These are phyloP conservation scores for Ilex paraguariensis DNA, from an alignment of 305 asterid species.

Conservation along the genomic window DNA sequence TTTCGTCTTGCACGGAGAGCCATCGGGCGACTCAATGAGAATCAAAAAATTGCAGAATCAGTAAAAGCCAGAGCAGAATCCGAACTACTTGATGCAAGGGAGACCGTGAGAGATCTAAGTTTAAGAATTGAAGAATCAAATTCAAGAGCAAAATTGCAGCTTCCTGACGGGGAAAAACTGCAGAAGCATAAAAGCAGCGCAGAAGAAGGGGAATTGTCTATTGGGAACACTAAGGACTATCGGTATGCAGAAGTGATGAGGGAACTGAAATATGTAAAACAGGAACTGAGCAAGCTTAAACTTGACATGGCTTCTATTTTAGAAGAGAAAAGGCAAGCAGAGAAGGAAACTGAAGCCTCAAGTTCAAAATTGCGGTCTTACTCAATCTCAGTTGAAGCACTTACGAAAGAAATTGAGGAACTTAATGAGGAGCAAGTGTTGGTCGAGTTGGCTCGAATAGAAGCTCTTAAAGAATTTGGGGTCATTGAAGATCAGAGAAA, in stretches of 20 bases:
- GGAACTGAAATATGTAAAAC: slow-evolving; percentile 54
- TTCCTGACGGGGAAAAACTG: slow-evolving; percentile 19
- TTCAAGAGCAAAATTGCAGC: slow-evolving; percentile 12
- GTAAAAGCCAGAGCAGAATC: slow-evolving; percentile 16
- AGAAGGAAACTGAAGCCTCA: neutral
- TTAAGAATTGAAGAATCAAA: slow-evolving; percentile 3
- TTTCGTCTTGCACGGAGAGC: slow-evolving; percentile 46
- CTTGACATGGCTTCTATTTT: slow-evolving; percentile 31
- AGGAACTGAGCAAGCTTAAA: slow-evolving; percentile 61
- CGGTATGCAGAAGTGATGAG: slow-evolving; percentile 38
- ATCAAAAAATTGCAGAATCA: slow-evolving; percentile 29
- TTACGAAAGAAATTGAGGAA: neutral
- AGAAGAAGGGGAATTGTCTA: slow-evolving; percentile 18
- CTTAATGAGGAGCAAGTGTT: slow-evolving; percentile 1
- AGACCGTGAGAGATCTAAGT: slow-evolving; percentile 1
- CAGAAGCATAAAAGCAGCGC: slow-evolving; percentile 29
- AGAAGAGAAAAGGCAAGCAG: neutral
- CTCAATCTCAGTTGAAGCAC: neutral
- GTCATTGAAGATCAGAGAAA: slow-evolving; percentile 47
- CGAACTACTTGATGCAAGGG: neutral
- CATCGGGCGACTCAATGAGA: slow-evolving; percentile 26
- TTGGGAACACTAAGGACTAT: slow-evolving; percentile 12
- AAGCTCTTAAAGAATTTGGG: slow-evolving; percentile 43
- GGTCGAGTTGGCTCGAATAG: slow-evolving; percentile 3
- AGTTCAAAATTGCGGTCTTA: neutral